Evolutionary conservation across 306 rosid genomes (phyloP), one percentile per base, ranked within the genome.

Genomic region (Adenanthera pavonina): DNA sequence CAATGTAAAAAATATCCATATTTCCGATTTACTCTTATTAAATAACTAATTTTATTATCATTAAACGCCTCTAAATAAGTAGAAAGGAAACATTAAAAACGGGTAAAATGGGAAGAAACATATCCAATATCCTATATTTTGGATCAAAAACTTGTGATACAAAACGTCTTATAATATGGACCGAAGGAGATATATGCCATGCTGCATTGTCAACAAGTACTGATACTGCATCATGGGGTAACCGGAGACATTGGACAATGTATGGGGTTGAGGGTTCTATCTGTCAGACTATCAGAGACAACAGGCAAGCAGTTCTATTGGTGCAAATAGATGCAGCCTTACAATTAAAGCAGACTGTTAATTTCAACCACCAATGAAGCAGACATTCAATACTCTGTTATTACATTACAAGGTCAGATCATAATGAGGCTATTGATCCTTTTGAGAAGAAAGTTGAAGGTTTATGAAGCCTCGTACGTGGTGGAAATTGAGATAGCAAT

Each of bases 201-300:
- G 47, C 43, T n/a, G n/a, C n/a, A 43, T 33, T 30, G 20, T 56
- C 69, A 69, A n/a, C 16, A 44, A 66, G 30, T 20, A 44, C 43
- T 30, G 57, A 33, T 68, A 75, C 57, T 25, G 34, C 54, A 57
- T 67, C 43, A 19, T 49, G 35, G 64, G 65, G 65, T n/a, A n/a
- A n/a, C n/a, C n/a, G n/a, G n/a, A n/a, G n/a, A n/a, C n/a, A n/a
- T n/a, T n/a, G n/a, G n/a, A n/a, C n/a, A n/a, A n/a, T n/a, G 5
- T 7, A 43, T 43, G 7, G 47, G 47, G 47, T 43, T 43, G 47
- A 43, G 53, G 17, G 17, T 19, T 7, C 20, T 73, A 46, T 17
- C 65, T 3, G 65, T 36, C 40, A n/a, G n/a, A 59, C 25, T 25
- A 36, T 34, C 73, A 34, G 11, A 12, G 11, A 51, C 74, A 49